Evolutionary conservation across 345 rosid genomes (phyloP).

Genomic region (Orychophragmus violaceus): DNA sequence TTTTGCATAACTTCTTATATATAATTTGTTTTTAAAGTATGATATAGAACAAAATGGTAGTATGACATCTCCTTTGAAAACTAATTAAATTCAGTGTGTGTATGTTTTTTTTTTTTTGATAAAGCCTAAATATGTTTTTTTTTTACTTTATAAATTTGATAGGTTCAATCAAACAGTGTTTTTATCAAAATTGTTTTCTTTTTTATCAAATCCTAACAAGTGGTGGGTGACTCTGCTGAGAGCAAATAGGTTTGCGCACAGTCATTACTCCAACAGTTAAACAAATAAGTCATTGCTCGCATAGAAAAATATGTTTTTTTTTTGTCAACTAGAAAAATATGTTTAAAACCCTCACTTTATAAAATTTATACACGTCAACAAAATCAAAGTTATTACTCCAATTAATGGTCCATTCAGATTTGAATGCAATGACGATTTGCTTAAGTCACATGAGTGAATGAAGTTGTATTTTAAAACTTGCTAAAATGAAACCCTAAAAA

Average conservation of each 20-base stretch:
- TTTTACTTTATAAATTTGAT: neutral
- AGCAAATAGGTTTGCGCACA: neutral
- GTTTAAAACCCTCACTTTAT: neutral
- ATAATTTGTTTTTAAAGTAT: neutral
- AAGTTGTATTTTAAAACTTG: conserved; percentile 5
- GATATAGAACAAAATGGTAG: neutral
- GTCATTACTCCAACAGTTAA: neutral
- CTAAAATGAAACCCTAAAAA: conserved; percentile 9
- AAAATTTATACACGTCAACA: neutral
- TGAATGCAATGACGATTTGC: conserved; percentile 1
- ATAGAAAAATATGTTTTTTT: neutral
- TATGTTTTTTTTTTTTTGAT: neutral
- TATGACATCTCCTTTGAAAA: neutral
- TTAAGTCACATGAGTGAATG: conserved; percentile 13
- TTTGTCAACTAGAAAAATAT: neutral
- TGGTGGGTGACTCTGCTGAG: neutral
- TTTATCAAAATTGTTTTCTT: neutral
- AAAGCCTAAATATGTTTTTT: neutral
- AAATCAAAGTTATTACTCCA: neutral
- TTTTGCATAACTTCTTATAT: no score
- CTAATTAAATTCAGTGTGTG: neutral
- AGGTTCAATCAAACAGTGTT: neutral
- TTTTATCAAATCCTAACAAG: neutral
- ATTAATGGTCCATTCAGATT: neutral
- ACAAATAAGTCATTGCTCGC: neutral